Conservation (phyloP, 768 basidiomycete genomes). For the Pulveroboletus ravenelii region DNA sequence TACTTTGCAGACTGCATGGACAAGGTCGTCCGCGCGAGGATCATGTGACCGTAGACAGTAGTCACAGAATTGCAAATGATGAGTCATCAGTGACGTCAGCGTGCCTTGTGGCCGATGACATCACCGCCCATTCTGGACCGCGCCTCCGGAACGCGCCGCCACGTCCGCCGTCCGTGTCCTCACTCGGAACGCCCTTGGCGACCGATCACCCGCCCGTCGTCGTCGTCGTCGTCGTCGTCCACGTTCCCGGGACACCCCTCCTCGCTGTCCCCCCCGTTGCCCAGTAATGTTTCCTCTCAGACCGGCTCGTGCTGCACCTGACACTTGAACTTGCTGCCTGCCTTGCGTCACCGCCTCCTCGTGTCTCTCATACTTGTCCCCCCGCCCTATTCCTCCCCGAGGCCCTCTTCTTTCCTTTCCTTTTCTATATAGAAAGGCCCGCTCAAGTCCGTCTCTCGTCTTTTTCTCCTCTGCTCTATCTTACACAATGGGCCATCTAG, state of each 20-base stretch:
- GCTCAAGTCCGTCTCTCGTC: conserved; percentile 21
- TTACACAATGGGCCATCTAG: conserved; percentile 29
- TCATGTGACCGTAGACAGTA: conserved; percentile 13
- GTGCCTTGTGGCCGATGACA: conserved; percentile 27
- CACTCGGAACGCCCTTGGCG: conserved; percentile 10
- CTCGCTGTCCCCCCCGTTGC: conserved; percentile 11
- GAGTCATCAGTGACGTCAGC: conserved; percentile 22
- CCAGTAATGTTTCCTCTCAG: conserved; percentile 9
- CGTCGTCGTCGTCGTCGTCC: conserved; percentile 15
- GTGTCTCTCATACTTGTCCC: conserved; percentile 25
- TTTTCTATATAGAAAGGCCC: conserved; percentile 12
- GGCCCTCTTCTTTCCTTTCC: not conserved
- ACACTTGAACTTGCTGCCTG: conserved; percentile 7
- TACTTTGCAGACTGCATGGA: conserved; percentile 74
- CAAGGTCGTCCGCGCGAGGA: conserved; percentile 51
- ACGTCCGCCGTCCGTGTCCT: conserved; percentile 15
- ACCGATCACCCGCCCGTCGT: conserved; percentile 17
- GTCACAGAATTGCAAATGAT: not conserved
- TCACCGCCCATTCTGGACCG: conserved; percentile 28
- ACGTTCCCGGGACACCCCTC: conserved; percentile 16
- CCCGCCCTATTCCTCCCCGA: conserved; percentile 22
- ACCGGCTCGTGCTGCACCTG: conserved; percentile 19
- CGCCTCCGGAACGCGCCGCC: conserved; percentile 24
- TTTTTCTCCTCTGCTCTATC: conserved; percentile 3
- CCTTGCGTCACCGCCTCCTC: conserved; percentile 29